Evolutionary conservation across 495 filamentous ascomycete species (phyloP).

Genomic region (Penicilliopsis zonata): DNA sequence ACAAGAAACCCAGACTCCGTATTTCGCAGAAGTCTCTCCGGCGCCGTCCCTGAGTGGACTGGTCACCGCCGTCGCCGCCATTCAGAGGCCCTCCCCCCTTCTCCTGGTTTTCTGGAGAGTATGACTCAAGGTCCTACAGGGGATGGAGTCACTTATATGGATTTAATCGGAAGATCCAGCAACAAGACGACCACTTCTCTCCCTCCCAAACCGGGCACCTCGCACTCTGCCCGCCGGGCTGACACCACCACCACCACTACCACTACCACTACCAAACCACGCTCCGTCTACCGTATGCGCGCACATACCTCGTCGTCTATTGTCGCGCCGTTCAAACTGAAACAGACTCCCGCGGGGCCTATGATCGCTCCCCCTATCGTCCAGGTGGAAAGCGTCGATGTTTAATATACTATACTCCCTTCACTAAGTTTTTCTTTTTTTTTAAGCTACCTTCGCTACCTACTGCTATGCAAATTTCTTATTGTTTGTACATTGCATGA

Average conservation of each 20-base stretch:
- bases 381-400: constrained; percentile 26
- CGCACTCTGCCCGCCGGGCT: constrained; percentile 8
- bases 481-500: too few species aligned
- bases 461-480: too few species aligned
- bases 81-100: constrained; percentile 28
- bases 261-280: constrained; percentile 5
- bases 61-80: constrained; percentile 26
- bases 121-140: constrained; percentile 4
- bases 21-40: constrained; percentile 22
- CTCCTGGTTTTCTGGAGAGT: constrained; percentile 18
- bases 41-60: constrained; percentile 11
- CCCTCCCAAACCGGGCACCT: constrained; percentile 5
- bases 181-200: not conserved
- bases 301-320: constrained; percentile 26
- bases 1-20: constrained; percentile 22
- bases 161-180: constrained; percentile 15
- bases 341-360: too few species aligned
- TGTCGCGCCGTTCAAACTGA: too few species aligned
- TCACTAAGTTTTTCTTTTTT: too few species aligned
- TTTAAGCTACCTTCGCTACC: too few species aligned
- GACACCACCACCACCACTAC: constrained; percentile 4
- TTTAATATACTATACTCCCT: too few species aligned
- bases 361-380: too few species aligned
- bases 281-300: constrained; percentile 26
- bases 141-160: constrained; percentile 22